These are phyloP conservation scores for Vaccinium vitisidaea DNA, from an alignment of 148 eudicot species.

Conservation along the genomic window DNA sequence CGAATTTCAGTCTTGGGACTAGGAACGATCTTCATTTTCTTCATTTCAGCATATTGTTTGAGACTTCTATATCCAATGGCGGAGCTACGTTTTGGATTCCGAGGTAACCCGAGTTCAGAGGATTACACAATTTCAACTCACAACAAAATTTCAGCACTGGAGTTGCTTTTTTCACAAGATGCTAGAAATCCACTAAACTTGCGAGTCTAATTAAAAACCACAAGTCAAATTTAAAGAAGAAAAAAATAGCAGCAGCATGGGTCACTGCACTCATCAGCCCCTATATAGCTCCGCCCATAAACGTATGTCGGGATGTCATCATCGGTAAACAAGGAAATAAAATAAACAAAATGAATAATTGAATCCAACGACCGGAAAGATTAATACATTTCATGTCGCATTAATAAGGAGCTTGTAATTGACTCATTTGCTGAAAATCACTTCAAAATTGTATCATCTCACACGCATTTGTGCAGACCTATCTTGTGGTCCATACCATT, in stretches of 20 bases:
- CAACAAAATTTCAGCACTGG: neutral
- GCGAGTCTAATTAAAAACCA: neutral
- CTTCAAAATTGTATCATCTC: conserved; percentile 19
- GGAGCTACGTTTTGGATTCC: neutral
- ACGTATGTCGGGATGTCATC: neutral
- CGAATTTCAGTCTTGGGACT: neutral
- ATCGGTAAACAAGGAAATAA: neutral
- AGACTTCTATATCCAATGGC: neutral
- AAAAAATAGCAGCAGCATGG: too few species aligned
- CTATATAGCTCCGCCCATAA: too few species aligned
- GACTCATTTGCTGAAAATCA: neutral
- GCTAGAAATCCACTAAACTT: neutral
- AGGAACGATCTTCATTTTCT: neutral
- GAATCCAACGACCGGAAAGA: neutral
- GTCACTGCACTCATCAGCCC: too few species aligned
- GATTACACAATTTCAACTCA: neutral
- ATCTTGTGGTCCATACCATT: neutral
- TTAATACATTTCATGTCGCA: neutral
- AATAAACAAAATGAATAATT: neutral
- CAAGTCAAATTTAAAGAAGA: neutral
- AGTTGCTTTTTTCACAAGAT: neutral
- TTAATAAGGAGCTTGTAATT: neutral
- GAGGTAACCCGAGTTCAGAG: neutral
- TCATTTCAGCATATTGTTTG: neutral
- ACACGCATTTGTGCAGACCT: conserved; percentile 18